Evolutionary conservation across 495 filamentous ascomycete species (phyloP), one percentile per base, ranked within the genome.

Genomic region (Penicillium alfredii): DNA sequence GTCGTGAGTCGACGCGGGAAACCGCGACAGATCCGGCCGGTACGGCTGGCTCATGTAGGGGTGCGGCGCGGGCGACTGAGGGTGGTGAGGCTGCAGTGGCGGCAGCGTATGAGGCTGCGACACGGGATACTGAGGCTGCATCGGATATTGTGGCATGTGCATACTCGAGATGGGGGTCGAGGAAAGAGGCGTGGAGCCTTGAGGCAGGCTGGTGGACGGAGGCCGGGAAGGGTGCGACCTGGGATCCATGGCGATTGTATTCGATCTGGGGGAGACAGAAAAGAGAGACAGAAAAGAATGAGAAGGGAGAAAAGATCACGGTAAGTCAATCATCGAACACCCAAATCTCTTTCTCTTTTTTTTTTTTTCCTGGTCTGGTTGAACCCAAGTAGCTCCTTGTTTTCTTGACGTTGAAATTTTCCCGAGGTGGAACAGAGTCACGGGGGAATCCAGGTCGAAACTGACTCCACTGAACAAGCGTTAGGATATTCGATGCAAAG

Each of bases 71-170:
- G 66, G 66, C 25, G 66, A 68, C 41, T 66, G 64, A 38, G 53
- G 54, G 44, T 74, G 69, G 59, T 75, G 77, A 38, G 76, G 73
- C 60, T 85, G 80, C 35, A 85, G 65, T 22, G 81, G 81, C 27
- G 81, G 81, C 51, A 85, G 68, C n/a, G 80, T 84, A 56, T 84
- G 79, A 46, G 76, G 65, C 56, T 77, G 74, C 25, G 69, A 65
- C 22, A 71, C 66, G 35, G 66, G 60, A 52, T 79, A 71, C 58
- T 80, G 76, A 40, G 71, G 68, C 55, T 78, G 76, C 64, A 70
- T 70, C 45, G 56, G 46, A 59, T 70, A 70, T 44, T 70, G 66
- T 36, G 66, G 66, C 64, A 70, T 68, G 14, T 58, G 63, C 66
- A 70, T 70, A 35, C 57, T 70, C 38, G 66, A 65, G 49, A 70